phyloP scores from a whole-genome alignment of 345 rosid species.

The Syzygium oleosum region DNA sequence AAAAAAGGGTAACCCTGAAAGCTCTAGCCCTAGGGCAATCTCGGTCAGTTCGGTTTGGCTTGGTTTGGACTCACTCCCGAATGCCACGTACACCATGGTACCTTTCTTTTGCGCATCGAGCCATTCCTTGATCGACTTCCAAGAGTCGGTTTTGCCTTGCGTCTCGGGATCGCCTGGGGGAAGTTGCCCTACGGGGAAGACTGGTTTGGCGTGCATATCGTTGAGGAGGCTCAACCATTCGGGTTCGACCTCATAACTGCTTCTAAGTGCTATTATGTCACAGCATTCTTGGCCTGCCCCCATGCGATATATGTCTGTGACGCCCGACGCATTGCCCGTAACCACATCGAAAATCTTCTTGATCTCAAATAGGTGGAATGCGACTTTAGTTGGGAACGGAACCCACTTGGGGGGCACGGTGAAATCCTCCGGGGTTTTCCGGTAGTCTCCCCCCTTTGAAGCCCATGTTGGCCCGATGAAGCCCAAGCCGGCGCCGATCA shows the following conservation, averaged over 20 bases:
- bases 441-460: not conserved
- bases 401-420: slow-evolving; percentile 25
- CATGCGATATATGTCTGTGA: slow-evolving; percentile 11
- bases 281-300: slow-evolving; percentile 3
- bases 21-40: slow-evolving; percentile 31
- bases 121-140: slow-evolving; percentile 22
- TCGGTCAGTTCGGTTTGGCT: slow-evolving; percentile 16
- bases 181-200: slow-evolving; percentile 39
- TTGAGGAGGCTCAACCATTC: slow-evolving; percentile 29
- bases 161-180: slow-evolving; percentile 9
- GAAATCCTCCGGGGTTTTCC: slow-evolving; percentile 14
- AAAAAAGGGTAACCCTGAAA: slow-evolving; percentile 27
- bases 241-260: slow-evolving; percentile 40
- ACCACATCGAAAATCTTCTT: slow-evolving; percentile 5
- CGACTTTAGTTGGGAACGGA: slow-evolving; percentile 19
- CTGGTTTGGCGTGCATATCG: slow-evolving; percentile 21
- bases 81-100: slow-evolving; percentile 22
- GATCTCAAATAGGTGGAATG: slow-evolving; percentile 16
- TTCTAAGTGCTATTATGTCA: slow-evolving; percentile 27
- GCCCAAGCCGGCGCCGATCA: not conserved
- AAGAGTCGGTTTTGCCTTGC: slow-evolving; percentile 1
- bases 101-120: slow-evolving; percentile 7
- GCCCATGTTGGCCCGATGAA: not conserved
- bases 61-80: slow-evolving; percentile 35
- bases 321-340: slow-evolving; percentile 6